Base-by-base conservation (phyloP, 371 early-diverging fungal species). In the Zancudomyces culisetae region DNA sequence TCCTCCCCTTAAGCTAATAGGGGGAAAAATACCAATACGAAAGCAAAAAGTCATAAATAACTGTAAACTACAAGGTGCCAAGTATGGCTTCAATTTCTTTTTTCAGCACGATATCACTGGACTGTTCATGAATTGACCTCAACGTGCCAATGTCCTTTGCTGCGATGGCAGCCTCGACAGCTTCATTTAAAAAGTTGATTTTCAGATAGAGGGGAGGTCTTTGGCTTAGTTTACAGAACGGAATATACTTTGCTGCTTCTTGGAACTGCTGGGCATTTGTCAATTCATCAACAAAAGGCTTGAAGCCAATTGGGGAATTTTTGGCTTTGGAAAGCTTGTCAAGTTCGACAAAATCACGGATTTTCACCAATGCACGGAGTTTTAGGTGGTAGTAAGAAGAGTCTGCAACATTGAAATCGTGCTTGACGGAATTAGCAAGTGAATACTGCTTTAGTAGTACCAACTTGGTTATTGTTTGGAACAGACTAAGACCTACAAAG, bases 371-470 rank as follows among this genome's bases (percentile, higher is more conserved):
- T 0, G 87, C 86, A 18, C 76, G 78, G 3, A 89, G 60, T 53
- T 85, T 87, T 40, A 91, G 72, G 85, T 85, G 85, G 80, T 85
- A 86, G 60, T 78, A 87, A 66, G 87, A 64, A 58, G 80, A 80
- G 42, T 93, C 92, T 0, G 90, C 81, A n/a, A 93, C 76, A 55
- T 82, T 82, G 56, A 91, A 85, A 8, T 93, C 94, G 0, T 68
- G 69, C 42, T 77, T 78, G 2, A 90, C 56, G 60, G 89, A 90
- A 27, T 69, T 57, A 0, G 91, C 94, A 35, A 79, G 71, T 20
- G 63, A 64, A 27, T 71, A 73, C 27, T 87, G 79, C 2, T 86
- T 88, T 29, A 80, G 59, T 2, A 72, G 62, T 2, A 94, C 74
- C 45, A 81, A 78, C 57, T 82, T 82, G 42, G 79, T 79, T 4